Evolutionary conservation across 257 asterid species (phyloP).

Genomic region (Dorcoceras hygrometricum): DNA sequence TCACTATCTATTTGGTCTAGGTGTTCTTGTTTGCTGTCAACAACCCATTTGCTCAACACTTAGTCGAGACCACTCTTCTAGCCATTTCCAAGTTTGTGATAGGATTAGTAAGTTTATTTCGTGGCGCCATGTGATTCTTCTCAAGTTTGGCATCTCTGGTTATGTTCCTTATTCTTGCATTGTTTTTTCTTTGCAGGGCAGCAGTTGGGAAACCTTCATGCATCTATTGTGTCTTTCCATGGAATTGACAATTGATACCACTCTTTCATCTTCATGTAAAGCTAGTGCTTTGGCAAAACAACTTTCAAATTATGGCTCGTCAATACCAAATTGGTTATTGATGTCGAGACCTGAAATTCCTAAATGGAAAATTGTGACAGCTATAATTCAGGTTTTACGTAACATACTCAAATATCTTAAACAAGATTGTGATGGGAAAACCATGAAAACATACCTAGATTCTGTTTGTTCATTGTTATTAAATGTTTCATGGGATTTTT

Average conservation of each 20-base stretch:
- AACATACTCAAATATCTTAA: slow-evolving; percentile 56
- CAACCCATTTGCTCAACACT: slow-evolving; percentile 56
- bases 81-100: slow-evolving; percentile 59
- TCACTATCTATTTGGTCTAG: slow-evolving; percentile 27
- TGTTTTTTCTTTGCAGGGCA: slow-evolving; percentile 48
- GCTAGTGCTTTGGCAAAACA: slow-evolving; percentile 24
- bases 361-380: slow-evolving; percentile 46
- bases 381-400: slow-evolving; percentile 52
- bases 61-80: slow-evolving; percentile 56
- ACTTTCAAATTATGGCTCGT: slow-evolving; percentile 26
- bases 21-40: slow-evolving; percentile 48
- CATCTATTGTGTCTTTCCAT: slow-evolving; percentile 51
- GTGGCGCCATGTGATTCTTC: not conserved
- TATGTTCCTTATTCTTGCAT: slow-evolving; percentile 13
- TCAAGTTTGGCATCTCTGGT: slow-evolving; percentile 8
- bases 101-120: slow-evolving; percentile 47
- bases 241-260: slow-evolving; percentile 40
- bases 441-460: slow-evolving; percentile 43
- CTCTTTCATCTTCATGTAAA: slow-evolving; percentile 30
- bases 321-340: slow-evolving; percentile 31
- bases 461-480: slow-evolving; percentile 40
- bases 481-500: slow-evolving; percentile 45
- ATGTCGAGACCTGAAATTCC: slow-evolving; percentile 42
- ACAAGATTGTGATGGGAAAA: slow-evolving; percentile 38
- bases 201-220: slow-evolving; percentile 53